phyloP scores from a whole-genome alignment of 208 protist genomes.

The Naegleria fowleri region DNA sequence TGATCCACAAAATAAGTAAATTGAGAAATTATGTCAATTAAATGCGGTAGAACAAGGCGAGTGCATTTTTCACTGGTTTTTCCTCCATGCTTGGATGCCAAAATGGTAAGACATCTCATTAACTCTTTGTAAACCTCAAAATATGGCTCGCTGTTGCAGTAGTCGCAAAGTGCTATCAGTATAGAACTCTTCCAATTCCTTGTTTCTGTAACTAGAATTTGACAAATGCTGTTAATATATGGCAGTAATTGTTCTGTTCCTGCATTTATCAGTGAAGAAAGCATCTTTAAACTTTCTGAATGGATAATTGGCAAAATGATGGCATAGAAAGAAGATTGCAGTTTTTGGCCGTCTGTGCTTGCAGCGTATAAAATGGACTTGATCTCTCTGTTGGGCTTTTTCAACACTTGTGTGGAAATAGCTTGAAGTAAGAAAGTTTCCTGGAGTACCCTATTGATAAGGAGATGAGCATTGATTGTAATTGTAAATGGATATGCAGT shows the following conservation, averaged over 20 bases:
- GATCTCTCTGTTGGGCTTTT: background rate
- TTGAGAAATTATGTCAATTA: background rate
- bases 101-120: background rate
- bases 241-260: background rate
- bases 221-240: background rate
- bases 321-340: background rate
- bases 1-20: background rate
- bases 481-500: slow-evolving; percentile 6
- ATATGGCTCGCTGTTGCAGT: background rate
- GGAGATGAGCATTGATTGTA: background rate
- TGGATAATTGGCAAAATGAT: background rate
- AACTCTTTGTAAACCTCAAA: background rate
- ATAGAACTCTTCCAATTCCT: background rate
- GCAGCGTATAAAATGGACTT: background rate
- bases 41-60: background rate
- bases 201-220: background rate
- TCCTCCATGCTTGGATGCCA: background rate
- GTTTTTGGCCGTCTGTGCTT: background rate
- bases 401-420: background rate
- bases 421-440: background rate
- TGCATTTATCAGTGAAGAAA: background rate
- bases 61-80: background rate
- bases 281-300: background rate
- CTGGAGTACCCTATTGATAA: background rate
- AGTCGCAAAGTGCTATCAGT: background rate